Evolutionary conservation across 345 rosid genomes (phyloP).

Genomic region (Toxicodendron radicans): DNA sequence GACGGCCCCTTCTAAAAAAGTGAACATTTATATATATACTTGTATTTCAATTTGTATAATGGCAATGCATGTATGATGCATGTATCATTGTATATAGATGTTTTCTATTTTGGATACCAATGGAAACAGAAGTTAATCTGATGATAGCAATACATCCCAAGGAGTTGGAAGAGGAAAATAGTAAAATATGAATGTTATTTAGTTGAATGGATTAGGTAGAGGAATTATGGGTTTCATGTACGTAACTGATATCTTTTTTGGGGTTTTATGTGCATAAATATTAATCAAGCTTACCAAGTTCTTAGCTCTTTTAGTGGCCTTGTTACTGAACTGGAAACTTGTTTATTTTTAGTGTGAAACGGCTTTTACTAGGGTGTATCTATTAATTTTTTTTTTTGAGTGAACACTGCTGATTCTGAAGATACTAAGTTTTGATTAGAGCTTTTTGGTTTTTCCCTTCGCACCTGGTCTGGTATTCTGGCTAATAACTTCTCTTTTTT

Average conservation of each 20-base stretch:
- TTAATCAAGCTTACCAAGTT: not conserved
- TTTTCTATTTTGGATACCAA: not conserved
- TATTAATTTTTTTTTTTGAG: not conserved
- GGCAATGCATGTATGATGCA: not conserved
- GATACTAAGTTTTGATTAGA: not conserved
- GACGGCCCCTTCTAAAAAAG: not conserved
- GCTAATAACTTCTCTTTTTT: not conserved
- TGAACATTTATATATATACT: not conserved
- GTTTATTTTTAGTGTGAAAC: not conserved
- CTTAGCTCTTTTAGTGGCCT: not conserved
- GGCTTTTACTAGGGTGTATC: not conserved
- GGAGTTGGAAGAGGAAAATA: not conserved
- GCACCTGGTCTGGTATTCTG: not conserved
- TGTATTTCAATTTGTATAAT: not conserved
- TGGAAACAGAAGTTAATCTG: slow-evolving; percentile 3
- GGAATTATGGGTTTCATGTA: not conserved
- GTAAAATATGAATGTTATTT: not conserved
- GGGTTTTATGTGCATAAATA: not conserved
- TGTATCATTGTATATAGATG: not conserved
- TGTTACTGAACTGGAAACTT: not conserved
- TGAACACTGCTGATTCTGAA: not conserved
- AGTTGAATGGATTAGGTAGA: not conserved
- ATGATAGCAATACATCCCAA: not conserved
- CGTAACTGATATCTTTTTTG: not conserved
- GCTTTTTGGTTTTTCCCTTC: not conserved